Percentiles rank a stretch among this genome's conserved stretches.
phyloP scores from a whole-genome alignment of 441 rosid genomes.

The Adansonia grandidieri region DNA sequence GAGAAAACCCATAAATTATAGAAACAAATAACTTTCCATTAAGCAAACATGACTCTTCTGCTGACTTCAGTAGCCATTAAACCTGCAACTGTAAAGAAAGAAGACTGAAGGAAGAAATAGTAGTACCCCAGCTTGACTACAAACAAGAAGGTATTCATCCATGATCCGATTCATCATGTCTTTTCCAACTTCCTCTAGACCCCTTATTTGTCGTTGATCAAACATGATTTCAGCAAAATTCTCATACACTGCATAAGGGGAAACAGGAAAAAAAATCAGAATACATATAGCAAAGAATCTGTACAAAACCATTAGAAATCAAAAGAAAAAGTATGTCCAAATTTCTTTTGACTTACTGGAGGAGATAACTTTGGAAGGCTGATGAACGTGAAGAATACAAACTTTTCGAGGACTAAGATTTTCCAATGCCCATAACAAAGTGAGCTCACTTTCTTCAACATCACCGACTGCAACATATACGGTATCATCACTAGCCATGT shows the following conservation, averaged over 20 bases:
- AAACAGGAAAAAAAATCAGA: not conserved
- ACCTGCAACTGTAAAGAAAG: not conserved
- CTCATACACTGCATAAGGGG: constrained; percentile 16
- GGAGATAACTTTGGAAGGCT: constrained; percentile 42
- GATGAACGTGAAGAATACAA: constrained; percentile 71
- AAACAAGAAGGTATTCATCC: constrained; percentile 55
- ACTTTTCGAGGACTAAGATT: constrained; percentile 40
- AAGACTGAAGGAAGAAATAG: constrained; percentile 11
- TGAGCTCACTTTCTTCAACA: constrained; percentile 54
- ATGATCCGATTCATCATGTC: constrained; percentile 22
- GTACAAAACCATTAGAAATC: constrained; percentile 9
- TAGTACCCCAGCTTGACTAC: constrained; percentile 37
- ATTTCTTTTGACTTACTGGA: constrained; percentile 36
- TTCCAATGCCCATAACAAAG: constrained; percentile 64
- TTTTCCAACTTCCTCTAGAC: constrained; percentile 10
- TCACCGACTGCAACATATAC: constrained; percentile 68
- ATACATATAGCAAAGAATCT: not conserved
- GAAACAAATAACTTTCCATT: constrained; percentile 5
- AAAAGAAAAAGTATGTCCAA: not conserved
- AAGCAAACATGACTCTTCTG: constrained; percentile 9
- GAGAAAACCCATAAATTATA: not conserved
- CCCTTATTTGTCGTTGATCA: not conserved
- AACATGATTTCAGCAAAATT: not conserved
- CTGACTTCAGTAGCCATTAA: constrained; percentile 3
- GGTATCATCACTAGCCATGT: constrained; percentile 36